Percentiles rank a stretch among this genome's conserved stretches.
Evolutionary conservation across 352 stramenopile species (phyloP).

Genomic region (Bremia lactucae): DNA sequence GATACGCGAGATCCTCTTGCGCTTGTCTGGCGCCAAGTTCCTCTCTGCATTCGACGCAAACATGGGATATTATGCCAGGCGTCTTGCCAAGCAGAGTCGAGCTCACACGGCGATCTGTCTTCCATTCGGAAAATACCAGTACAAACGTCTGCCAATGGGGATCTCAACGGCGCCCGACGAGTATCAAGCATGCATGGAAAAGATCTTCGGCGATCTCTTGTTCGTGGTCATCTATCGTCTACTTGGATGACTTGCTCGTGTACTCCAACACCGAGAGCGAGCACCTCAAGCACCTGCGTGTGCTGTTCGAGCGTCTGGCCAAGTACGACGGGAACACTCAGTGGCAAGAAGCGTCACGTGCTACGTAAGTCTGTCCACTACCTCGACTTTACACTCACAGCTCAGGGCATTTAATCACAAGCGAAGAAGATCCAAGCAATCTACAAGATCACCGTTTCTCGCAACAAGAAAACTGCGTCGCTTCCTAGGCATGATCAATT

Average conservation of each 20-base stretch:
- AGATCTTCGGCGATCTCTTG: not conserved
- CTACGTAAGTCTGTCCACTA: not conserved
- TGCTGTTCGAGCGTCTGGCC: not conserved
- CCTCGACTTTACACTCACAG: not conserved
- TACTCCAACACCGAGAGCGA: not conserved
- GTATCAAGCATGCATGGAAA: conserved; percentile 4
- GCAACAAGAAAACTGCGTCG: too few species aligned
- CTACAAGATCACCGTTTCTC: too few species aligned
- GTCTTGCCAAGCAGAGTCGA: not conserved
- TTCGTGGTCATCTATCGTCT: conserved; percentile 1
- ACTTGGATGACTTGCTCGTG: conserved; percentile 3
- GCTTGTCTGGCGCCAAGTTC: not conserved
- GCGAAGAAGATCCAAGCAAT: too few species aligned
- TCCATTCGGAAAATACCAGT: conserved; percentile 4
- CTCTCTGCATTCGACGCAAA: too few species aligned
- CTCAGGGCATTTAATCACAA: not conserved
- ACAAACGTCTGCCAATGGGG: conserved; percentile 3
- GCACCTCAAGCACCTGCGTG: not conserved
- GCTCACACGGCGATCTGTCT: not conserved
- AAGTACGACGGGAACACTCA: not conserved
- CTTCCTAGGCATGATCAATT: too few species aligned
- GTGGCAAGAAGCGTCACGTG: not conserved
- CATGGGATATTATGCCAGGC: too few species aligned
- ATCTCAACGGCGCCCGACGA: conserved; percentile 5
- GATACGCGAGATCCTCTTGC: conserved; percentile 2